Evolutionary conservation across 306 rosid species (phyloP), one percentile per base, ranked within the genome.

Genomic region (Biancaea sappan): DNA sequence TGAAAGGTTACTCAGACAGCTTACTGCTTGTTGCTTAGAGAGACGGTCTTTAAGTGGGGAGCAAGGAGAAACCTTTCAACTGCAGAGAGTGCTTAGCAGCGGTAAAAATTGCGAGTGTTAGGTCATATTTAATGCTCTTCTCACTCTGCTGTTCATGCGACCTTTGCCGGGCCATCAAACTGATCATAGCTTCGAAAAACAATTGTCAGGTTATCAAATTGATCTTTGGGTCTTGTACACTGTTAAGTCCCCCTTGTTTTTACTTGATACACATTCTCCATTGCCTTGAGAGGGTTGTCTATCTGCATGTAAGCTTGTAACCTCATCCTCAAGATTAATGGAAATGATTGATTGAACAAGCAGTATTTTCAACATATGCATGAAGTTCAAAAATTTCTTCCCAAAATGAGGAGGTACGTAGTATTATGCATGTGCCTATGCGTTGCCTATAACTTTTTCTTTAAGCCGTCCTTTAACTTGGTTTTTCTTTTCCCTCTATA

Each of bases 51-150:
- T 90, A 81, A 87, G 80, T 75, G 97, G 97, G 53, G 96, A 87
- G 29, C 93, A 95, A 75, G 99, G 99, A 19, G 98, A 95, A 85
- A 92, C 91, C 29, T 95, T 95, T 84, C 86, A 88, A 43, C 82
- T 95, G 79, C 93, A 84, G 74, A 87, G 89, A 75, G 81, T 88
- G 57, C 97, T 95, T 38, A 76, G 79, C 86, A 64, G 77, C 59
- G 76, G 83, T 67, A 88, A 57, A 82, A 88, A 79, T 73, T 57
- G 77, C 53, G 88, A 90, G 86, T 75, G 79, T 80, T 73, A 62
- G 79, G 31, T 58, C 64, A 15, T 80, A 34, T 77, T 60, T 46
- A 47, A 78, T 60, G 37, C 69, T 29, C 74, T 57, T 58, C 78
- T 43, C 19, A 51, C 53, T 29, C 69, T 57, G 38, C 65, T 78